phyloP scores from a whole-genome alignment of 148 eudicot genomes.

The Vaccinium vitisidaea region DNA sequence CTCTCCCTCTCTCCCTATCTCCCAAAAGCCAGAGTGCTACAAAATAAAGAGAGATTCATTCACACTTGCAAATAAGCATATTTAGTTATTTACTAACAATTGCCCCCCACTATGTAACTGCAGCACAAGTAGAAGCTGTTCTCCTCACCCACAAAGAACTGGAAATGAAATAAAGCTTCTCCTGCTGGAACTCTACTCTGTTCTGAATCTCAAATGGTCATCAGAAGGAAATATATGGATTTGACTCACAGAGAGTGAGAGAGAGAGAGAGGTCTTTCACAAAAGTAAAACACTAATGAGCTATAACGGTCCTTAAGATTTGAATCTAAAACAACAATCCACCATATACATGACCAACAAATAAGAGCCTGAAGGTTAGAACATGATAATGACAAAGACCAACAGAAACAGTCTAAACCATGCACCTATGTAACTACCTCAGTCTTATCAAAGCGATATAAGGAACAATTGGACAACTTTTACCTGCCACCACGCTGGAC shows the following conservation, averaged over 20 bases:
- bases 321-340: neutral
- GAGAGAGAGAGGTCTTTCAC: constrained; percentile 4
- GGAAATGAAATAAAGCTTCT: too few relatives aligned
- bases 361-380: constrained; percentile 6
- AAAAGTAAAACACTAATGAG: neutral
- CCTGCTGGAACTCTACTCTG: too few relatives aligned
- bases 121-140: too few relatives aligned
- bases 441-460: neutral
- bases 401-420: neutral
- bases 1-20: neutral
- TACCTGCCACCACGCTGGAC: constrained; percentile 99
- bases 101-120: too few relatives aligned
- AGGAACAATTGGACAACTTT: constrained; percentile 9
- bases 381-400: neutral
- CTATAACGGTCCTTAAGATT: neutral
- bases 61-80: too few relatives aligned
- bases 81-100: too few relatives aligned
- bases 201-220: too few relatives aligned
- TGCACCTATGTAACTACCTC: neutral
- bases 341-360: constrained; percentile 10
- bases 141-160: too few relatives aligned
- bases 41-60: too few relatives aligned
- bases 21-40: neutral
- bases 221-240: too few relatives aligned
- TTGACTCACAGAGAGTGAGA: neutral